Conservation (phyloP, 2,329 filamentous ascomycete genomes). For the Cucurbitaria berberidis region DNA sequence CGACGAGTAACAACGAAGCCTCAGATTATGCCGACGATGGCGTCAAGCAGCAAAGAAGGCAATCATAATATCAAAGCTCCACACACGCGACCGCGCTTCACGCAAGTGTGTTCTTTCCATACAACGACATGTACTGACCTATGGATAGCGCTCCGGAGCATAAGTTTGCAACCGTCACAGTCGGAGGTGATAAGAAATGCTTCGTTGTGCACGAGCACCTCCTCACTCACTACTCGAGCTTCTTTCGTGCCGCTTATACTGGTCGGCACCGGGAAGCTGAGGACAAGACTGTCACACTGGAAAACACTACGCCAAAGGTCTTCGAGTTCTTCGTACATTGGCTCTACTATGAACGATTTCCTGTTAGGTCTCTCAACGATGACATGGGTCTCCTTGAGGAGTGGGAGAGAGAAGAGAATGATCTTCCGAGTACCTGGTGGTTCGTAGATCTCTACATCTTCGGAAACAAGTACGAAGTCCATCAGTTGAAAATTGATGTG, state of each 20-base stretch:
- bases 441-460: constrained; percentile 8
- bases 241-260: constrained; percentile 22
- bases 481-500: not conserved
- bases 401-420: too few relatives aligned
- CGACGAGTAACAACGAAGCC: not conserved
- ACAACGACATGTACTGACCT: too few relatives aligned
- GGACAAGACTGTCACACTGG: constrained; percentile 24
- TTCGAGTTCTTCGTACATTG: constrained; percentile 38
- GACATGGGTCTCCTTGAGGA: too few relatives aligned
- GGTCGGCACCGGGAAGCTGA: constrained; percentile 10
- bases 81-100: not conserved
- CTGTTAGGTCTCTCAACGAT: too few relatives aligned
- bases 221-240: constrained; percentile 17
- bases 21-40: too few relatives aligned
- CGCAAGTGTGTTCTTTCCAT: too few relatives aligned
- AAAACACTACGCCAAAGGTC: constrained; percentile 21
- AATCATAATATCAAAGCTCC: too few relatives aligned
- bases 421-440: too few relatives aligned
- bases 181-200: not conserved
- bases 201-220: constrained; percentile 15
- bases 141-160: not conserved
- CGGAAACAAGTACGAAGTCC: constrained; percentile 1
- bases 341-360: constrained; percentile 20
- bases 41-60: too few relatives aligned
- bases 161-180: not conserved